phyloP scores from a whole-genome alignment of 2,329 filamentous ascomycete species.

The Keithomyces neogunnii region DNA sequence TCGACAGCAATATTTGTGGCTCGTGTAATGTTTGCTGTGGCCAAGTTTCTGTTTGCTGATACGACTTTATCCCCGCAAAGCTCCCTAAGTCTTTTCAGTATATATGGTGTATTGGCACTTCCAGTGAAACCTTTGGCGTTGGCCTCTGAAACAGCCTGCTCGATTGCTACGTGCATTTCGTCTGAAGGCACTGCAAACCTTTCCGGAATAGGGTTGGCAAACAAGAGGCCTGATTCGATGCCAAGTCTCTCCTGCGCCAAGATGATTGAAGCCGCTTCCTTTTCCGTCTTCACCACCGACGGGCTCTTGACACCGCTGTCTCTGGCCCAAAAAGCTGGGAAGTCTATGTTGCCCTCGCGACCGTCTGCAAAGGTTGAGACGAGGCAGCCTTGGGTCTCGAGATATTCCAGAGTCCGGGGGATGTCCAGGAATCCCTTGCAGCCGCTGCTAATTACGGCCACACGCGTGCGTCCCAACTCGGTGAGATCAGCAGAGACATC shows the following conservation, averaged over 20 bases:
- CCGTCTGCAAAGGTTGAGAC: conserved; percentile 89
- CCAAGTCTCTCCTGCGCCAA: conserved; percentile 65
- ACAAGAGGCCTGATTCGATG: conserved; percentile 71
- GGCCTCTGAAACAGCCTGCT: conserved; percentile 57
- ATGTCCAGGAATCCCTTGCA: conserved; percentile 97
- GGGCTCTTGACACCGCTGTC: conserved; percentile 81
- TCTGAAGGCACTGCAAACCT: conserved; percentile 59
- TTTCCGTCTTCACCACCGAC: conserved; percentile 62
- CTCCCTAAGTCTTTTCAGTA: conserved; percentile 70
- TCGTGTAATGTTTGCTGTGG: conserved; percentile 43
- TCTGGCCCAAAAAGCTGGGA: conserved; percentile 87
- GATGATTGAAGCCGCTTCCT: conserved; percentile 83
- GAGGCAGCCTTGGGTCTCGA: conserved; percentile 65
- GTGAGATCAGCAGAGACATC: conserved; percentile 94
- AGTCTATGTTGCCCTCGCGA: conserved; percentile 62
- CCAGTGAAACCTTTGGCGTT: conserved; percentile 59
- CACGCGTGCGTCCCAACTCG: conserved; percentile 80
- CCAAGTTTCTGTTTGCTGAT: conserved; percentile 60
- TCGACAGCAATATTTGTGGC: conserved; percentile 47
- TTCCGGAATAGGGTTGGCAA: conserved; percentile 80
- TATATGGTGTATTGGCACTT: conserved; percentile 75
- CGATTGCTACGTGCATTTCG: conserved; percentile 63
- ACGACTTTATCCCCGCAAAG: conserved; percentile 66
- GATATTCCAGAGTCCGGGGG: conserved; percentile 72
- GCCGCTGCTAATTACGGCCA: conserved; percentile 82